Base-by-base conservation (phyloP, 2,329 filamentous ascomycete genomes). In the Uncinocarpus reesii region DNA sequence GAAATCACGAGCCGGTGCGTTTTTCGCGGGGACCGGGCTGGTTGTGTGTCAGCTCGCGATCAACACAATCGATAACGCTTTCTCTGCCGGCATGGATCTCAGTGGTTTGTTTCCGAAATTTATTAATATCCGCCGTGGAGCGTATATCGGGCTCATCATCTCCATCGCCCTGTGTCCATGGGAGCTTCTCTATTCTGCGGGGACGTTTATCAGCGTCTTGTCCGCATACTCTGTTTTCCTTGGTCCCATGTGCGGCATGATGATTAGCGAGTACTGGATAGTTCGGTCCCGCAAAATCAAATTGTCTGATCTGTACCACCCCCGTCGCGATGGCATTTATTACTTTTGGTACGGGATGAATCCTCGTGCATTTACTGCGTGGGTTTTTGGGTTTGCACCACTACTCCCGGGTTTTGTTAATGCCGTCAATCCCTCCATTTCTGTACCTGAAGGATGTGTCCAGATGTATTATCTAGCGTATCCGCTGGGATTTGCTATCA, bases 81-180 rank as follows among this genome's bases (percentile, higher is more conserved):
- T 75, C 53, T 70, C 70, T 0, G 66, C 68, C 2, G 76, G 73
- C 13, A 78, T 79, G 65, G 77, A 79, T 56, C 61, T 78, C 45
- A 68, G 74, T 1, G 74, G 70, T 3, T 56, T 79, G 0, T 69
- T 72, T 52, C 74, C 75, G 0, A 65, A 64, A 31, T 78, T 71
- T 55, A 68, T 79, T 60, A 77, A 76, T 56, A 78, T 79, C 53
- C 65, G 75, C 2, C 70, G 77, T 3, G 77, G 77, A 1, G 67
- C 69, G 1, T 74, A 74, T 51, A 62, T 77, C 43, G 47, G 42
- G 16, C 37, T 45, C 7, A 15, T 52, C 36, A 46, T 54, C 37
- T 49, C 46, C 20, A 47, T 54, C 36, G 50, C 47, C 7, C 31
- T 45, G 7, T 45, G 70, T 50, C 75, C 75, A 0, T 79, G 75